phyloP scores from a whole-genome alignment of 306 rosid species.

The Casuarina cunninghamiana region DNA sequence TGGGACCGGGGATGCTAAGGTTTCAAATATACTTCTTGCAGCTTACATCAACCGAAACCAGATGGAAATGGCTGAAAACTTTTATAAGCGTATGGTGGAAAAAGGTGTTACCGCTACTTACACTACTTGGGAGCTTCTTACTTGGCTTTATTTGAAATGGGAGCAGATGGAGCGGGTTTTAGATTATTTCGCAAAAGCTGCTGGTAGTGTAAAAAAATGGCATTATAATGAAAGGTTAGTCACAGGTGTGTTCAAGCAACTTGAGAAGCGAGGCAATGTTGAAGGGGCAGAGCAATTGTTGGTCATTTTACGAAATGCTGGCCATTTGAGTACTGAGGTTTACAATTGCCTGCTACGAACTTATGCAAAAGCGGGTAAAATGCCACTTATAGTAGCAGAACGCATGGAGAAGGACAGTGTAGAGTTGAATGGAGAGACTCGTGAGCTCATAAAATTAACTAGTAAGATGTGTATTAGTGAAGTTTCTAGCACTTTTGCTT shows the following conservation, averaged over 20 bases:
- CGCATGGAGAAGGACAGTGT: conserved; percentile 79
- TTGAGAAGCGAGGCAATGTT: conserved; percentile 55
- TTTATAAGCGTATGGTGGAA: conserved; percentile 44
- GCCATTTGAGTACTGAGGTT: conserved; percentile 62
- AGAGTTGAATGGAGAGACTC: conserved; percentile 69
- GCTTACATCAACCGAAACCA: conserved; percentile 64
- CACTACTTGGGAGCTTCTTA: conserved; percentile 87
- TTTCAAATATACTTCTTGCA: conserved; percentile 74
- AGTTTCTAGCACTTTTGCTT: conserved; percentile 43
- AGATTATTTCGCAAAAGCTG: conserved; percentile 56
- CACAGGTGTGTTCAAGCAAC: conserved; percentile 52
- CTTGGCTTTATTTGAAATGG: conserved; percentile 68
- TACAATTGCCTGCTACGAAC: conserved; percentile 63
- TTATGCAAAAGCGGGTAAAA: conserved; percentile 73
- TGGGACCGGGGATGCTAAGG: conserved; percentile 65
- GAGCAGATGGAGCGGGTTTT: conserved; percentile 52
- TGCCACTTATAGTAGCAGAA: conserved; percentile 78
- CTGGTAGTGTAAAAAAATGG: conserved; percentile 75
- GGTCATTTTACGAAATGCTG: conserved; percentile 55
- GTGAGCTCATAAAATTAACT: conserved; percentile 54
- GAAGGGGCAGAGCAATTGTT: conserved; percentile 72
- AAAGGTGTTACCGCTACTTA: conserved; percentile 57
- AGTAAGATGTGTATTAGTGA: conserved; percentile 73
- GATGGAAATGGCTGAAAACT: conserved; percentile 65
- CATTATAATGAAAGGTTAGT: conserved; percentile 50